Conservation (phyloP, 2,329 filamentous ascomycete genomes). For the Epichloe baconii region DNA sequence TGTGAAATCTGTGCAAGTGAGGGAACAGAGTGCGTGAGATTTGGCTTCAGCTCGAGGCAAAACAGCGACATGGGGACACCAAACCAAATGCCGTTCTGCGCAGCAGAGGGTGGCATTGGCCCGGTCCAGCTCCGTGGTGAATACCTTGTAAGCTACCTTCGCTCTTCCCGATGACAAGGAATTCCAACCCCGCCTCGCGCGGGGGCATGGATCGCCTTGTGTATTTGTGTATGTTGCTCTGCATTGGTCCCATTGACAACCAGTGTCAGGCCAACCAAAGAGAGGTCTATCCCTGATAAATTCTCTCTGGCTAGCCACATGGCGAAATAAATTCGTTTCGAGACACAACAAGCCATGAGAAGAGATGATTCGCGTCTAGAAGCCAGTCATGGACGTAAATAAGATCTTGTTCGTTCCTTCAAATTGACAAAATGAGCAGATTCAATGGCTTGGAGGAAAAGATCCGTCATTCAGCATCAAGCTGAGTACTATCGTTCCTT, state of each 20-base stretch:
- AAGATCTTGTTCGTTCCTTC: background rate
- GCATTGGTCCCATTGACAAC: conserved; percentile 27
- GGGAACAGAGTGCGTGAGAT: background rate
- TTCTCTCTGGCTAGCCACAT: conserved; percentile 17
- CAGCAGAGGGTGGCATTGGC: conserved; percentile 16
- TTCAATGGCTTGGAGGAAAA: conserved; percentile 15
- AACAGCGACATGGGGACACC: conserved; percentile 4
- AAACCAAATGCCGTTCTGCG: conserved; percentile 10
- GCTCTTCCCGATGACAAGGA: conserved; percentile 13
- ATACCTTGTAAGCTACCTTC: conserved; percentile 14
- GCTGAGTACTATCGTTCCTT: conserved; percentile 15
- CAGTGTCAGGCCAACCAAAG: conserved; percentile 26
- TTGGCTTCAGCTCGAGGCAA: conserved; percentile 1
- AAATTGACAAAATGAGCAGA: conserved; percentile 10
- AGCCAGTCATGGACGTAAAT: conserved; percentile 15
- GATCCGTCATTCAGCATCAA: conserved; percentile 20
- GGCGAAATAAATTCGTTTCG: conserved; percentile 14
- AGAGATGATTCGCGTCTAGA: conserved; percentile 9
- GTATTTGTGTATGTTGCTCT: background rate
- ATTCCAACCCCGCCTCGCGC: background rate
- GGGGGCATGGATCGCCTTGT: conserved; percentile 1
- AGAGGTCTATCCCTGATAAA: conserved; percentile 25
- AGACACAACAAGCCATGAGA: conserved; percentile 14
- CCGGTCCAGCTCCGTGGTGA: conserved; percentile 18
- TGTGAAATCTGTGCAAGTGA: background rate